Conservation (phyloP, 176 grass and related monocot genomes). For the Cocos nucifera region DNA sequence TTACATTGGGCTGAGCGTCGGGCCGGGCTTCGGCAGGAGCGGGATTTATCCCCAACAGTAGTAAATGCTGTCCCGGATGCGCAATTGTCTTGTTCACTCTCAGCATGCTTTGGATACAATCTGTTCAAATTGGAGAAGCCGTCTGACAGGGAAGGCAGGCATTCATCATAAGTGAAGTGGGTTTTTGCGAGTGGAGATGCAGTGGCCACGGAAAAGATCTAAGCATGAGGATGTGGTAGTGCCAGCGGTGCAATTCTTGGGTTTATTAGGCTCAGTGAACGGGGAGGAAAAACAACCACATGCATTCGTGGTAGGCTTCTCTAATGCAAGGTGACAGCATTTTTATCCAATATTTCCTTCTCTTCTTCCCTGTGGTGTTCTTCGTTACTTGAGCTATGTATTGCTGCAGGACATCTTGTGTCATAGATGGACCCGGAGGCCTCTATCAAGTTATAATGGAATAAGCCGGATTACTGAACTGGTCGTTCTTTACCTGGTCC, state of each 20-base stretch:
- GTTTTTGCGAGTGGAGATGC: constrained; percentile 37
- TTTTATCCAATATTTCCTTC: neutral
- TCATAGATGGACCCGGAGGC: constrained; percentile 25
- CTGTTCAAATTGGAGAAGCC: no score
- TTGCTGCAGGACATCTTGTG: constrained; percentile 55
- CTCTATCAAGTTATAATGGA: neutral
- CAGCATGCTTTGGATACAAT: constrained; percentile 29
- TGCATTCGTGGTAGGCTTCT: constrained; percentile 21
- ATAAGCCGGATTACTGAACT: neutral
- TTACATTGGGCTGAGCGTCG: no score
- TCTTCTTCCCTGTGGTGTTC: neutral
- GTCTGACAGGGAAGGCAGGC: neutral
- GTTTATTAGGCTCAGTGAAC: constrained; percentile 1
- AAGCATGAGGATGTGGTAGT: constrained; percentile 45
- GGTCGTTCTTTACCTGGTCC: neutral
- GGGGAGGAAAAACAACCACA: constrained; percentile 35
- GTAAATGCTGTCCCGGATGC: constrained; percentile 41
- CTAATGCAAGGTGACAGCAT: constrained; percentile 17
- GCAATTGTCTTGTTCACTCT: constrained; percentile 30
- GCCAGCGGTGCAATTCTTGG: constrained; percentile 19
- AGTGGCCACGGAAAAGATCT: constrained; percentile 47
- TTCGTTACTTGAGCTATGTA: constrained; percentile 30
- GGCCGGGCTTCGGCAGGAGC: no score
- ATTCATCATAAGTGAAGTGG: constrained; percentile 78
- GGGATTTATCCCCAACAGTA: no score